Evolutionary conservation across 2,329 filamentous ascomycete genomes (phyloP).

Genomic region (Paramyrothecium sp.): DNA sequence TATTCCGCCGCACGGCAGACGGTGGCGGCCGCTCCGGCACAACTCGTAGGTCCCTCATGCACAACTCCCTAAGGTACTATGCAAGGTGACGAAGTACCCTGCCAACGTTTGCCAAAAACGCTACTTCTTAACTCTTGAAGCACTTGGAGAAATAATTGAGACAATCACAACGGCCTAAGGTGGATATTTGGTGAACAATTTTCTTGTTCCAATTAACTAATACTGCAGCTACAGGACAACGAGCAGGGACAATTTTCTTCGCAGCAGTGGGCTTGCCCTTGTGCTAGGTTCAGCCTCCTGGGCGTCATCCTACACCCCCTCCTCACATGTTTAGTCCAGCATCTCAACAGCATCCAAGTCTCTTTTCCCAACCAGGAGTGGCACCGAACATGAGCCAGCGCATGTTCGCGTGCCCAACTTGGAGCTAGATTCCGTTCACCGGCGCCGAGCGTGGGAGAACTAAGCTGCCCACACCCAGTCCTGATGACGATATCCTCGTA

Average conservation of each 20-base stretch:
- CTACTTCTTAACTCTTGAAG: no score
- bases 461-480: conserved; percentile 12
- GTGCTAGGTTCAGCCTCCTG: conserved; percentile 26
- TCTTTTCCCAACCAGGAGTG: conserved; percentile 4
- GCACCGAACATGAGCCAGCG: conserved; percentile 15
- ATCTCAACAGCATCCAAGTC: conserved; percentile 24
- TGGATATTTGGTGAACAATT: conserved; percentile 14
- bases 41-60: no score
- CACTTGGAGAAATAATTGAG: neutral
- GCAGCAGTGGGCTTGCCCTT: conserved; percentile 33
- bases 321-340: conserved; percentile 30
- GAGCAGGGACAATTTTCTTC: conserved; percentile 30
- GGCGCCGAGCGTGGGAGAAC: conserved; percentile 11
- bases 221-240: conserved; percentile 38
- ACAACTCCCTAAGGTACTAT: no score
- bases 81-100: no score
- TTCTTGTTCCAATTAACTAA: conserved; percentile 40
- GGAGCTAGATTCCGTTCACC: conserved; percentile 10
- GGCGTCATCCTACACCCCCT: conserved; percentile 20
- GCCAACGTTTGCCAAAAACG: no score
- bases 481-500: conserved; percentile 15
- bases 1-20: neutral
- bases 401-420: conserved; percentile 14
- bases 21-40: neutral
- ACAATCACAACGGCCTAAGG: neutral